Conservation (phyloP, 1,284 basidiomycete species). For the Irpex sp. region DNA sequence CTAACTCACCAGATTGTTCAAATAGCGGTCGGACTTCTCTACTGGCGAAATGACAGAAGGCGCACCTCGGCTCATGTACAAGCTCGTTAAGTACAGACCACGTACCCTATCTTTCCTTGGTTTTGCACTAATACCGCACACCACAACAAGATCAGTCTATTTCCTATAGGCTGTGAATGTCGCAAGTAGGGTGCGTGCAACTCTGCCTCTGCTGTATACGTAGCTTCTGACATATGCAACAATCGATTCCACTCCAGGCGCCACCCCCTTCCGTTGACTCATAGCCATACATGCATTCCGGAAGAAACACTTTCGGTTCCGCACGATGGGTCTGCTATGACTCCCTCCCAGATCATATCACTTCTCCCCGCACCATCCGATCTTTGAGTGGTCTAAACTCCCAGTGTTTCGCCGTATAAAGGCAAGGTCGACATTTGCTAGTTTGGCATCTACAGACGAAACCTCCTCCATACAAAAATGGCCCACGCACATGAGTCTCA, state of each 20-base stretch:
- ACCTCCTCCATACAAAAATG: neutral
- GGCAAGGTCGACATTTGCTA: neutral
- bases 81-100: constrained; percentile 10
- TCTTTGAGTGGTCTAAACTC: no score
- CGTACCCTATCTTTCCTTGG: constrained; percentile 9
- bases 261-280: no score
- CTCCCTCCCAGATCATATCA: neutral
- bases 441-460: neutral
- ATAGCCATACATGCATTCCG: no score
- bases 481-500: neutral
- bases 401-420: neutral
- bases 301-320: no score
- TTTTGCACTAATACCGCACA: constrained; percentile 1
- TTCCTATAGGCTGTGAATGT: neutral
- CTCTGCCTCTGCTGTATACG: neutral
- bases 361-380: neutral
- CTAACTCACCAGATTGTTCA: neutral
- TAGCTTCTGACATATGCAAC: neutral
- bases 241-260: no score
- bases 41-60: constrained; percentile 9
- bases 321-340: no score
- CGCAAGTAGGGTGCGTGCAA: no score
- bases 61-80: constrained; percentile 9
- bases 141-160: constrained; percentile 7
- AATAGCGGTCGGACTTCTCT: constrained; percentile 13